A percentile compares a stretch with the other conserved stretches of the same genome.
Conservation (phyloP, 768 basidiomycete genomes). For the Suillus lakei region DNA sequence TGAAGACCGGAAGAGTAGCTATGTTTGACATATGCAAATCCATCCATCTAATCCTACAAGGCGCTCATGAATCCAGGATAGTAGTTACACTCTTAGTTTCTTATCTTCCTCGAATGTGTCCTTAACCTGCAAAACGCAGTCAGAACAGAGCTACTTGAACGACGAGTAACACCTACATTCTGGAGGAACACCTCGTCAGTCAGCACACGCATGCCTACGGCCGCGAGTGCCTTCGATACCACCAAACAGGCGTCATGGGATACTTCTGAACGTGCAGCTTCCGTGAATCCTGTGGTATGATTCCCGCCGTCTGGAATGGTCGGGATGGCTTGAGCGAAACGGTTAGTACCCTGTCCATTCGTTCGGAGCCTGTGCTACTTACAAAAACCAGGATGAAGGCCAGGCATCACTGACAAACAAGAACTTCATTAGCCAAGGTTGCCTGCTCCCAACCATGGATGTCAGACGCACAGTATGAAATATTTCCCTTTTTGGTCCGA, state of each 20-base stretch:
- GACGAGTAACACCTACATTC: conserved; percentile 42
- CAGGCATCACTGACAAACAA: conserved; percentile 43
- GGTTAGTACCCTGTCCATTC: background rate
- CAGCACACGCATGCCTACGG: conserved; percentile 63
- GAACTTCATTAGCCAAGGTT: conserved; percentile 14
- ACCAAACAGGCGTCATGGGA: conserved; percentile 67
- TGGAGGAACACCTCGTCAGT: conserved; percentile 63
- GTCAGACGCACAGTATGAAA: conserved; percentile 60
- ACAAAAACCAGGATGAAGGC: conserved; percentile 66
- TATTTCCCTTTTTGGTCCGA: conserved; percentile 37
- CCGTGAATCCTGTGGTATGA: conserved; percentile 65
- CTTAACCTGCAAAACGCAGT: conserved; percentile 38
- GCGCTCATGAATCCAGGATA: background rate
- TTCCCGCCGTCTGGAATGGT: conserved; percentile 70
- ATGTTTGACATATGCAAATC: background rate
- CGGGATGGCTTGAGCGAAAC: conserved; percentile 58
- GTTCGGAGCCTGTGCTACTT: conserved; percentile 5
- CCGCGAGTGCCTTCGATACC: conserved; percentile 67
- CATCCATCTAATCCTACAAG: background rate
- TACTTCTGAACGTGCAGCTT: conserved; percentile 56
- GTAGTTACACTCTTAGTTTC: conserved; percentile 9
- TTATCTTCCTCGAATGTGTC: conserved; percentile 50
- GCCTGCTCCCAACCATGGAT: background rate
- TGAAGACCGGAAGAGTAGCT: background rate
- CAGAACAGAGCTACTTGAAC: background rate